Evolutionary conservation across 768 basidiomycete species (phyloP).

Genomic region (Leccinum fibrillosum): DNA sequence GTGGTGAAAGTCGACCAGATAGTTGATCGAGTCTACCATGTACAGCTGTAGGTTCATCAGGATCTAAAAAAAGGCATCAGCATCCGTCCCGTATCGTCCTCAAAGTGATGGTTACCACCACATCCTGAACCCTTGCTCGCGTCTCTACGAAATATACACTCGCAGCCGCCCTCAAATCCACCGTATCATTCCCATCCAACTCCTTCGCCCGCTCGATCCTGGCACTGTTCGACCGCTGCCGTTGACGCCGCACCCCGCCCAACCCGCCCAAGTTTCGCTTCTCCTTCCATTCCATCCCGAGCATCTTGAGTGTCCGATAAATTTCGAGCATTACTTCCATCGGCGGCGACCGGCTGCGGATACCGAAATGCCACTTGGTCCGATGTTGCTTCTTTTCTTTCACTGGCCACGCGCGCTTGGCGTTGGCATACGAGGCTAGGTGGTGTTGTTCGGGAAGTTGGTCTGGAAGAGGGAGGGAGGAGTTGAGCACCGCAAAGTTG

Average conservation of each 20-base stretch:
- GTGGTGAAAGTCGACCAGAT: constrained; percentile 97
- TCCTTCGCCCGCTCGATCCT: constrained; percentile 62
- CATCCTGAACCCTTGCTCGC: constrained; percentile 81
- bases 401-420: constrained; percentile 39
- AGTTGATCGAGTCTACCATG: constrained; percentile 93
- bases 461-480: constrained; percentile 76
- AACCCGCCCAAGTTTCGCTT: constrained; percentile 77
- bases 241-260: constrained; percentile 44
- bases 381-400: constrained; percentile 72
- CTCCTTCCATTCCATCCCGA: constrained; percentile 98
- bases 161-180: constrained; percentile 65
- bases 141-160: constrained; percentile 94
- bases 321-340: constrained; percentile 99
- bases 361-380: constrained; percentile 98
- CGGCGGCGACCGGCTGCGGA: constrained; percentile 88
- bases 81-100: neutral
- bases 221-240: constrained; percentile 33
- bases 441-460: constrained; percentile 64
- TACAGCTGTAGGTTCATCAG: constrained; percentile 98
- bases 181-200: constrained; percentile 56
- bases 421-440: constrained; percentile 63
- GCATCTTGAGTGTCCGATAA: constrained; percentile 82
- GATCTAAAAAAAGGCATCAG: constrained; percentile 47
- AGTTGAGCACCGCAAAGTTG: constrained; percentile 86
- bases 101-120: constrained; percentile 57